phyloP scores from a whole-genome alignment of 208 protist genomes.

The Trypanosoma rangeli region DNA sequence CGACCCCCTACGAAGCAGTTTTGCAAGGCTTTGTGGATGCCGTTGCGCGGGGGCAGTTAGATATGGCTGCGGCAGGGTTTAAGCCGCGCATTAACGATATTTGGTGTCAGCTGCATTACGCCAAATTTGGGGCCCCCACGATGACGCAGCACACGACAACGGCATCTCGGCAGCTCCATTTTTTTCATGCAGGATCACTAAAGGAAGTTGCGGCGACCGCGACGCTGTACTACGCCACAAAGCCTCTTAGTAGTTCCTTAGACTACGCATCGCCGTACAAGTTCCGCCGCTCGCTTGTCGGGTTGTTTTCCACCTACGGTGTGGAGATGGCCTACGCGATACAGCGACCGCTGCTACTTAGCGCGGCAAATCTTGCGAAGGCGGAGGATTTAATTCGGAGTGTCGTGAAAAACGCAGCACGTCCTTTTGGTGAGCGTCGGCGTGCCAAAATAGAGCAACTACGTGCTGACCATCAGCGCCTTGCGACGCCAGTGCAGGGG shows the following conservation, averaged over 20 bases:
- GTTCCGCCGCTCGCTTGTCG: constrained; percentile 60
- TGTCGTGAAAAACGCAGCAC: constrained; percentile 39
- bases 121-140: constrained; percentile 75
- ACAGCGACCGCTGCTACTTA: constrained; percentile 64
- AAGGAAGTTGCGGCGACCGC: constrained; percentile 75
- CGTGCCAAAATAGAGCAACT: constrained; percentile 36
- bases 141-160: constrained; percentile 81
- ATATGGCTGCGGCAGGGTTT: constrained; percentile 59
- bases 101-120: constrained; percentile 79
- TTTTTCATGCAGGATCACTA: constrained; percentile 59
- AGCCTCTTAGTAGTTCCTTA: constrained; percentile 66
- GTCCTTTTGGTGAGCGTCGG: constrained; percentile 53
- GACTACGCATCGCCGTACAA: constrained; percentile 86
- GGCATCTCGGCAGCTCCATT: constrained; percentile 66
- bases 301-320: constrained; percentile 62
- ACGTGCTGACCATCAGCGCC: constrained; percentile 34
- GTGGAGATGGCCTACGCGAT: constrained; percentile 63
- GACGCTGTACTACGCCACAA: constrained; percentile 79
- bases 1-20: constrained; percentile 35
- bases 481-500: constrained; percentile 38
- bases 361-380: constrained; percentile 53
- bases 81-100: constrained; percentile 60
- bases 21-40: constrained; percentile 48
- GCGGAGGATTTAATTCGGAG: constrained; percentile 54
- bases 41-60: constrained; percentile 52